Evolutionary conservation across 108 stramenopile genomes (phyloP), one percentile per base, ranked within the genome.

Genomic region (Cyclotella cryptica): DNA sequence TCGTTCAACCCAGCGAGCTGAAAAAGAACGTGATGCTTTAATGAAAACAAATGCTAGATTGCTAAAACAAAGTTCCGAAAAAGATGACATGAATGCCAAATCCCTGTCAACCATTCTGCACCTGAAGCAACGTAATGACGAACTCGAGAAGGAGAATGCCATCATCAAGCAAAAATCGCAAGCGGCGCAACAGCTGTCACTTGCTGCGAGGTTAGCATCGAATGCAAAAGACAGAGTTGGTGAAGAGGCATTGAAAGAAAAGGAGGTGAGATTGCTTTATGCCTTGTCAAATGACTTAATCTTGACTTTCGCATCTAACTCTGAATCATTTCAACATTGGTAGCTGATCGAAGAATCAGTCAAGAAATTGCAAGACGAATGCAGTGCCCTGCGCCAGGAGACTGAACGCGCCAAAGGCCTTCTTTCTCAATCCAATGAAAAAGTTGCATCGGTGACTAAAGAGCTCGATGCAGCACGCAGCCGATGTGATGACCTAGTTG

Each of bases 41-140:
- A 81, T 83, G 58, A 85, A 89, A 78, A 88, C 87, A 44, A 92
- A 94, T 73, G 73, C 88, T 15, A 75, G 93, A 63, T 72, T 96
- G 22, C 72, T 90, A 28, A 88, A 90, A 55, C 93, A 94, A 63
- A 87, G 84, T 69, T 79, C 89, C 4, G 93, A 96, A 54, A 94
- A 94, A 73, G 96, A 96, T 57, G 93, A 96, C 41, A 93, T 93
- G 87, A 96, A 94, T 78, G 93, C 92, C 0, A 93, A 93, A 71
- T 91, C 93, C 17, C 61, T 94, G 52, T 92, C 90, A 8, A 92
- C 93, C 0, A 93, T 96, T 72, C 58, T 96, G 26, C 93, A 94
- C 49, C 68, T 96, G 70, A 94, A 94, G 52, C 88, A 92, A 27
- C 26, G 93, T 49, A 90, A 86, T 35, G 92, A 94, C 46, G 82